These are phyloP conservation scores for Epichloe baconii DNA, from an alignment of 2,329 filamentous ascomycete species.

Conservation along the genomic window DNA sequence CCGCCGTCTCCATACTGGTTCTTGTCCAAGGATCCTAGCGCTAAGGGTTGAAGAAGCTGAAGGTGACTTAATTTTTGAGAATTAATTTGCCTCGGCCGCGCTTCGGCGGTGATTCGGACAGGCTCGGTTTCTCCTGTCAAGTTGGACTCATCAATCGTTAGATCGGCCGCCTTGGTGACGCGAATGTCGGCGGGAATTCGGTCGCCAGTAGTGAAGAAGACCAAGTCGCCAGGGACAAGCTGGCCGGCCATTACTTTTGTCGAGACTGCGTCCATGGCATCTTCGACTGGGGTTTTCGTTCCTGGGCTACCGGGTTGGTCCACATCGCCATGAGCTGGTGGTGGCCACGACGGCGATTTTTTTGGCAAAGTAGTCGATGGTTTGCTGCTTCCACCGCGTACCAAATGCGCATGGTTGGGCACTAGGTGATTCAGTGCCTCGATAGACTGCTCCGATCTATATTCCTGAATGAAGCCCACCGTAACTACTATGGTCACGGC, in stretches of 20 bases:
- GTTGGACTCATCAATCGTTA: slow-evolving; percentile 94
- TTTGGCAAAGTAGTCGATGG: slow-evolving; percentile 17
- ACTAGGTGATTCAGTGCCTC: slow-evolving; percentile 90
- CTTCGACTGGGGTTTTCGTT: slow-evolving; percentile 46
- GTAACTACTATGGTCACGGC: slow-evolving; percentile 95
- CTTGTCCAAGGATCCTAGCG: slow-evolving; percentile 27
- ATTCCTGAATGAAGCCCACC: slow-evolving; percentile 94
- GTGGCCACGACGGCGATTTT: slow-evolving; percentile 35
- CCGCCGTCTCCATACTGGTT: slow-evolving; percentile 44
- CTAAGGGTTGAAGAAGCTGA: slow-evolving; percentile 25
- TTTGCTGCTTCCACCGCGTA: slow-evolving; percentile 44
- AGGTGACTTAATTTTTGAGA: slow-evolving; percentile 17
- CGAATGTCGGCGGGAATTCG: slow-evolving; percentile 92
- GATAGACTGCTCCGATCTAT: slow-evolving; percentile 91
- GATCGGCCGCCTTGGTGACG: slow-evolving; percentile 77
- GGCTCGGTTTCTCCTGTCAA: slow-evolving; percentile 94
- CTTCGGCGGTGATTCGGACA: slow-evolving; percentile 62
- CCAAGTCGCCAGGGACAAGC: slow-evolving; percentile 82
- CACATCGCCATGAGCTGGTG: slow-evolving; percentile 26
- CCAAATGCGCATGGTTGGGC: slow-evolving; percentile 90
- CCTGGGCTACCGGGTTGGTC: slow-evolving; percentile 31
- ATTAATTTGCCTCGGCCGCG: slow-evolving; percentile 23
- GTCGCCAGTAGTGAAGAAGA: slow-evolving; percentile 90
- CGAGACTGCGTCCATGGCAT: slow-evolving; percentile 57
- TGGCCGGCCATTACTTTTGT: slow-evolving; percentile 77